Conservation (phyloP, 371 early-diverging fungal genomes). For the Mortierella sp. region DNA sequence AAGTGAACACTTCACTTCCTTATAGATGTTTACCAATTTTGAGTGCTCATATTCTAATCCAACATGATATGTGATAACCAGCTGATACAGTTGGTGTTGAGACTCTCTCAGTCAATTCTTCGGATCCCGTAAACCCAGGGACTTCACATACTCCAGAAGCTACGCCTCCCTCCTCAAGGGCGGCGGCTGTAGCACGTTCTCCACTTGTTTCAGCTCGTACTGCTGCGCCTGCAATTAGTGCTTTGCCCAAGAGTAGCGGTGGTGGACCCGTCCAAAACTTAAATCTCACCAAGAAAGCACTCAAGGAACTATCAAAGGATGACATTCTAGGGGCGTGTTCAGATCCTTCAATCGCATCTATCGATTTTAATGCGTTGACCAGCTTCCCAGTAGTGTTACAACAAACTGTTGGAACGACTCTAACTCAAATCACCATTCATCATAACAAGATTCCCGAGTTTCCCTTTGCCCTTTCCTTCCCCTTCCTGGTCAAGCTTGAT, state of each 20-base stretch:
- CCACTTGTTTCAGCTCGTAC: not conserved
- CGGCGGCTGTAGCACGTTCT: slow-evolving; percentile 2
- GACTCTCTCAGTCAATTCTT: slow-evolving; percentile 27
- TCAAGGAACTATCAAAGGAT: slow-evolving; percentile 55
- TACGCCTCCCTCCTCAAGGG: not conserved
- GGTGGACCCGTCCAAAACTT: slow-evolving; percentile 44
- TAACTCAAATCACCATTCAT: slow-evolving; percentile 64
- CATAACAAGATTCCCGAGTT: slow-evolving; percentile 65
- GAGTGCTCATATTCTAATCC: too few species aligned
- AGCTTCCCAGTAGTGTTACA: slow-evolving; percentile 57
- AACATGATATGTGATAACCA: not conserved
- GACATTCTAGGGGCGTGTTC: slow-evolving; percentile 38
- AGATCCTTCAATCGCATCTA: slow-evolving; percentile 26
- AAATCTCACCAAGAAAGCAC: slow-evolving; percentile 59
- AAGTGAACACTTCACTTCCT: not conserved
- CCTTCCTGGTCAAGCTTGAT: slow-evolving; percentile 60
- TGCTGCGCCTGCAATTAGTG: not conserved
- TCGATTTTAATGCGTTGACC: slow-evolving; percentile 62
- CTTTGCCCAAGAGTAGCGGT: not conserved
- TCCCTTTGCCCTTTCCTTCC: slow-evolving; percentile 58
- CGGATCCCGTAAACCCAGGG: slow-evolving; percentile 1
- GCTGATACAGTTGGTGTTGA: slow-evolving; percentile 20
- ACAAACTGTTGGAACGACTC: slow-evolving; percentile 30
- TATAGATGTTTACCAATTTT: not conserved
- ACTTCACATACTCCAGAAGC: not conserved